Evolutionary conservation across 2,329 filamentous ascomycete species (phyloP), one percentile per base, ranked within the genome.

Genomic region (Aspergillus arachidicola): DNA sequence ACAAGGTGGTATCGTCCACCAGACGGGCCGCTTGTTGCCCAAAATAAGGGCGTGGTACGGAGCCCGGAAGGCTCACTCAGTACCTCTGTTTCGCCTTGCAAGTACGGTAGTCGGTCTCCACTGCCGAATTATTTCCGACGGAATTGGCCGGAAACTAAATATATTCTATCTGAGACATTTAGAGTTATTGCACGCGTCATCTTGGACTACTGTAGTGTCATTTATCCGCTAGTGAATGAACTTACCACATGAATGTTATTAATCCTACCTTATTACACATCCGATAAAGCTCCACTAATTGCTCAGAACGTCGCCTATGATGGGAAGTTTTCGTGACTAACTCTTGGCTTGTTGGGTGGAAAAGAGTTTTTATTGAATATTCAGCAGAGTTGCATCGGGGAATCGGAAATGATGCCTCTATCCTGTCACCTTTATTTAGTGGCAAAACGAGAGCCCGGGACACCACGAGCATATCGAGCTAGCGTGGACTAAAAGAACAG

Each of bases 41-140:
- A 21, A 32, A 51, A 32, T 9, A 34, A 51, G 48, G 48, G 48
- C 48, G 28, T 32, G 9, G 19, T n/a, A 48, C 6, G 48, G 26
- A 21, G 48, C 48, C n/a, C 48, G 4, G 23, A 48, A 48, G 45
- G 21, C 6, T 14, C 19, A 10, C 28, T 32, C n/a, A 6, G 23
- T 14, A 21, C 50, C 19, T 21, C 50, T 32, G 16, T n/a, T 53
- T 30, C 12, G 16, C 3, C 28, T n/a, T 34, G 34, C n/a, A 6
- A 21, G 26, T 6, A 46, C 46, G 48, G n/a, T 32, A 19, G 14
- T 36, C n/a, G 32, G 51, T 55, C 51, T 23, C 51, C 51, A 55
- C 51, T 26, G 12, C 51, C 32, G 51, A 55, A 38, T 21, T 36
- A 55, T 55, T 55, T 55, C 51, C 51, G 32, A 55, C n/a, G 50